phyloP scores from a whole-genome alignment of 352 stramenopile genomes.

The Globisporangium splendens region DNA sequence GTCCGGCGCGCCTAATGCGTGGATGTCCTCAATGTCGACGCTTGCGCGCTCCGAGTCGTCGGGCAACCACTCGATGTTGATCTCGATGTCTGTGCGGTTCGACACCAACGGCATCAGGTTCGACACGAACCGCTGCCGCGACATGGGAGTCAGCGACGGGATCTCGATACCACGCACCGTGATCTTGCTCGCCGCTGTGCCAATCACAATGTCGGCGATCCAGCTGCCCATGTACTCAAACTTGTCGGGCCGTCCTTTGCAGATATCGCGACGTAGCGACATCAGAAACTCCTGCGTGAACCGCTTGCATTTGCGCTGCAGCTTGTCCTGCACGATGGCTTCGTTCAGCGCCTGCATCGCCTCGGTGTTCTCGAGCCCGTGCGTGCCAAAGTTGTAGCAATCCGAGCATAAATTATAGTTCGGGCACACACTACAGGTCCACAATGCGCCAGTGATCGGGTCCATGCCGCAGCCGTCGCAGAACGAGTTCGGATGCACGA shows the following conservation, averaged over 20 bases:
- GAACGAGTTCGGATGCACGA: constrained; percentile 59
- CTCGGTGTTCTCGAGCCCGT: constrained; percentile 73
- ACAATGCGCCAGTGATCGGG: constrained; percentile 59
- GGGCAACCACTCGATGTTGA: constrained; percentile 80
- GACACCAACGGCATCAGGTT: constrained; percentile 79
- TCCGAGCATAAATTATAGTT: constrained; percentile 69
- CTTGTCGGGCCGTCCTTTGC: constrained; percentile 75
- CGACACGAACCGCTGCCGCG: constrained; percentile 69
- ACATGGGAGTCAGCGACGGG: constrained; percentile 41
- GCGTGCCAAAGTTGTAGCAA: constrained; percentile 68
- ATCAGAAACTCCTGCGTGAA: constrained; percentile 74
- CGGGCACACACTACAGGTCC: constrained; percentile 66
- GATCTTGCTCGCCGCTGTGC: constrained; percentile 64
- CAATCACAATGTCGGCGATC: constrained; percentile 78
- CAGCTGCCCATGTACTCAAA: constrained; percentile 80
- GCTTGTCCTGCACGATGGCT: constrained; percentile 64
- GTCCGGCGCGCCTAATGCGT: constrained; percentile 25
- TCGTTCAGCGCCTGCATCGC: constrained; percentile 67
- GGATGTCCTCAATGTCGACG: constrained; percentile 25
- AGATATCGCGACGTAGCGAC: constrained; percentile 73
- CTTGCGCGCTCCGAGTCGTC: constrained; percentile 46
- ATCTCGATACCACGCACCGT: constrained; percentile 80
- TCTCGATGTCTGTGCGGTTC: constrained; percentile 78
- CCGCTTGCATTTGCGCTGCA: constrained; percentile 72
- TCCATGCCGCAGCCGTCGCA: constrained; percentile 75